Evolutionary conservation across 2,329 filamentous ascomycete species (phyloP), one percentile per base, ranked within the genome.

Genomic region (Sporothrix luriei): DNA sequence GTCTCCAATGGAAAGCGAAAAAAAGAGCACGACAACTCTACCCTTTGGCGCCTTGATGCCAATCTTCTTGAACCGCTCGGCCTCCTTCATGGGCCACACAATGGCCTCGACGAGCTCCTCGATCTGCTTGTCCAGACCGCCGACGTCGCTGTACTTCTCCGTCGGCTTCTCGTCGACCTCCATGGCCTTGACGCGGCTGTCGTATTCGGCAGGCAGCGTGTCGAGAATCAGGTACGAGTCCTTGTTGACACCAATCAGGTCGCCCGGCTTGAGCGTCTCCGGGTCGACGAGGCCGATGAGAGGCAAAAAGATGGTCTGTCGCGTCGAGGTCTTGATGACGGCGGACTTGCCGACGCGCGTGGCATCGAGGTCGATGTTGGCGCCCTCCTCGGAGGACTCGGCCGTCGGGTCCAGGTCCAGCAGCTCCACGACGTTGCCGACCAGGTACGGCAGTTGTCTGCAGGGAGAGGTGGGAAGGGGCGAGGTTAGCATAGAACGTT

Each of bases 1-100:
- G 13, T 40, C 19, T 59, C 9, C 0, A 1, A 10, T 21, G 46
- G 5, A 13, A 16, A 4, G n/a, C n/a, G 2, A 21, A n/a, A 1
- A 21, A 21, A n/a, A 1, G 10, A n/a, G 48, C 16, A 49, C 13
- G 43, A 48, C 16, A n/a, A n/a, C 19, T 21, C 51, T 87, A 97
- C 95, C 95, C 83, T 99, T 99, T 16, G 95, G 95, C 52, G 95
- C 94, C 84, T 99, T 99, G 85, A 99, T 99, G 75, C 95, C 95
- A 77, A 99, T 97, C 87, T 97, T 98, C 87, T 97, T 98, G 84
- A 99, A 99, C 24, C 94, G 88, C 76, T 99, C 96, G 1, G 95
- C 94, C 82, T 99, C 94, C 87, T 98, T 98, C 95, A 99, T 99
- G 1, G 95, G 95, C 94, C 94, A 98, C 40, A 99, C 95, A 65